Evolutionary conservation across 202 grass and related monocot species (phyloP).

Genomic region (Cymbopogon flexuosus): DNA sequence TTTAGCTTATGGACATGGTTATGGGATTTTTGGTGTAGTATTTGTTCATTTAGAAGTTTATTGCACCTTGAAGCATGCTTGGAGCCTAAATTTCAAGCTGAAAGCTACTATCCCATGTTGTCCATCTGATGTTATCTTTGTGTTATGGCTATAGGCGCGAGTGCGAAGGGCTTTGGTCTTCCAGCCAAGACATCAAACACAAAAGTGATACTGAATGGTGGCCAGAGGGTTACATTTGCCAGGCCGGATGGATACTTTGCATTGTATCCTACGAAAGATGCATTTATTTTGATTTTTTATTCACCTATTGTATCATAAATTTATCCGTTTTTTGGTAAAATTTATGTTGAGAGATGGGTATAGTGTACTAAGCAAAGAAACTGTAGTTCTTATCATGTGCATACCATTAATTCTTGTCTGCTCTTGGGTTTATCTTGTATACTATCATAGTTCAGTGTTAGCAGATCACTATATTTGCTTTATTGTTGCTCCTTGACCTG

Average conservation of each 20-base stretch:
- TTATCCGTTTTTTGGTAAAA: background rate
- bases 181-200: slow-evolving; percentile 66
- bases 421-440: background rate
- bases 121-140: slow-evolving; percentile 13
- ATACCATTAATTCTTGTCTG: background rate
- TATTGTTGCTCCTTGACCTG: slow-evolving; percentile 53
- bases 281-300: background rate
- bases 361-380: background rate
- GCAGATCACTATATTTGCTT: background rate
- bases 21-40: background rate
- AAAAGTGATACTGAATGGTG: slow-evolving; percentile 94
- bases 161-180: slow-evolving; percentile 56
- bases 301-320: background rate
- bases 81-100: slow-evolving; percentile 22
- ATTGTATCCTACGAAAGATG: slow-evolving; percentile 75
- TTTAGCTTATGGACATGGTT: background rate
- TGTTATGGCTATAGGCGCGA: slow-evolving; percentile 35
- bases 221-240: slow-evolving; percentile 74
- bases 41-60: background rate
- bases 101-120: background rate
- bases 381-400: background rate
- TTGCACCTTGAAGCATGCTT: background rate
- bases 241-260: slow-evolving; percentile 93
- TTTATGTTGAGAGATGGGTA: background rate
- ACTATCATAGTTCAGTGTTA: background rate